Conservation (phyloP, 495 filamentous ascomycete species). For the Parathielavia hyrcaniae region DNA sequence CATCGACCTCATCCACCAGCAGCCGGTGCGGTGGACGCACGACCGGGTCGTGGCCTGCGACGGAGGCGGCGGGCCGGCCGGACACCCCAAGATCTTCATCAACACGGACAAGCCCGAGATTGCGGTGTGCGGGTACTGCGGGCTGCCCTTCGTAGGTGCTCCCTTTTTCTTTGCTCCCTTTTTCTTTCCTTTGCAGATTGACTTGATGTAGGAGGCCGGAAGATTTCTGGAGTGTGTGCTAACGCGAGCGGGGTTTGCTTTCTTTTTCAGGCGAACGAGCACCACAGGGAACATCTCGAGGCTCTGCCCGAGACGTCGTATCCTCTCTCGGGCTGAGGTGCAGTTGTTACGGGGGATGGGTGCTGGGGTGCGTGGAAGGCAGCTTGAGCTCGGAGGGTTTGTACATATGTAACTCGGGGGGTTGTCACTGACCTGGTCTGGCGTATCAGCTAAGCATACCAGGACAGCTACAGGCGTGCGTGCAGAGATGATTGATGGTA, state of each 20-base stretch:
- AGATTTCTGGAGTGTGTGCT: not conserved
- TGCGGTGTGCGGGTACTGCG: conserved; percentile 83
- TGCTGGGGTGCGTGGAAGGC: not conserved
- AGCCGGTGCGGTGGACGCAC: conserved; percentile 89
- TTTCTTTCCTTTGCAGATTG: too few species aligned
- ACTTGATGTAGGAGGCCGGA: too few species aligned
- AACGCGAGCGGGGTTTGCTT: not conserved
- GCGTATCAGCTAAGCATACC: not conserved
- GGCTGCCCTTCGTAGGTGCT: conserved; percentile 79
- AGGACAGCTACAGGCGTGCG: not conserved
- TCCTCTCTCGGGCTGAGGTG: conserved; percentile 50
- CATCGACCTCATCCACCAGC: conserved; percentile 91
- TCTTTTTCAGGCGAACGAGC: conserved; percentile 78
- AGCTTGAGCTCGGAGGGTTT: not conserved
- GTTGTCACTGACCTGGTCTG: not conserved
- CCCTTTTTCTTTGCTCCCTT: too few species aligned
- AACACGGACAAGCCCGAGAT: conserved; percentile 97
- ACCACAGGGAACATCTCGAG: conserved; percentile 74
- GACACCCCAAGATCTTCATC: conserved; percentile 92
- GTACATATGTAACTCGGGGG: conserved; percentile 23
- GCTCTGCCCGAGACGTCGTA: conserved; percentile 72
- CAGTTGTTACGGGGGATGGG: too few species aligned
- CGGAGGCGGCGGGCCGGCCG: conserved; percentile 85
- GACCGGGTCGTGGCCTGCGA: conserved; percentile 77
- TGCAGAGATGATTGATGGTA: not conserved